These are phyloP conservation scores for Conticribra guillardii DNA, from an alignment of 108 stramenopile species.

Conservation along the genomic window DNA sequence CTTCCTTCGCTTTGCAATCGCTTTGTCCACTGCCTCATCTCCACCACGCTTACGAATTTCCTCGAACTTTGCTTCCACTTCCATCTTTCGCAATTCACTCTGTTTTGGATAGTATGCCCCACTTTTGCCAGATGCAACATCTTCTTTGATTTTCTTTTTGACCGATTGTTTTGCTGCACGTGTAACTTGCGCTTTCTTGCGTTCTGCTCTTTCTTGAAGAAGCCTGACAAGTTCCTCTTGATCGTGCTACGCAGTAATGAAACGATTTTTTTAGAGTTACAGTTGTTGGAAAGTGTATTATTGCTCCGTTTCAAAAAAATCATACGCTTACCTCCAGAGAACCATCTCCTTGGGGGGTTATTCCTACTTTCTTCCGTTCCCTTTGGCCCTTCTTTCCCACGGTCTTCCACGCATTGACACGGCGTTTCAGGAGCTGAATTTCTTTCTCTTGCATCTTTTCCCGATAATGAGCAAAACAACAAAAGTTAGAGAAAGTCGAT, in stretches of 20 bases:
- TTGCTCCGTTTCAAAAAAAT: neutral
- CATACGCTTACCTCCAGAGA: slow-evolving; percentile 10
- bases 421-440: slow-evolving; percentile 62
- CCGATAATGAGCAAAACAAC: neutral
- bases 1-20: slow-evolving; percentile 76
- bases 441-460: slow-evolving; percentile 67
- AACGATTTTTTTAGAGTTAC: too few relatives aligned
- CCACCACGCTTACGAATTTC: slow-evolving; percentile 80
- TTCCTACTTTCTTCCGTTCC: slow-evolving; percentile 58
- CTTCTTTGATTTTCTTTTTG: slow-evolving; percentile 70
- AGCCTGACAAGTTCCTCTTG: slow-evolving; percentile 66
- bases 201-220: slow-evolving; percentile 64
- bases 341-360: slow-evolving; percentile 51
- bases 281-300: too few relatives aligned
- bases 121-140: slow-evolving; percentile 68
- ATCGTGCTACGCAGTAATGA: slow-evolving; percentile 51
- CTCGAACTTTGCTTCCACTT: slow-evolving; percentile 87
- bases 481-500: neutral
- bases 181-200: slow-evolving; percentile 62
- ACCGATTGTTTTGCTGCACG: slow-evolving; percentile 70
- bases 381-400: slow-evolving; percentile 80
- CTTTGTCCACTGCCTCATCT: slow-evolving; percentile 81
- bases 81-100: slow-evolving; percentile 67
- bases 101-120: slow-evolving; percentile 78
- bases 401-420: slow-evolving; percentile 66